These are phyloP conservation scores for Geotrichum restrictum DNA, from an alignment of 1,139 yeast species.

Conservation along the genomic window DNA sequence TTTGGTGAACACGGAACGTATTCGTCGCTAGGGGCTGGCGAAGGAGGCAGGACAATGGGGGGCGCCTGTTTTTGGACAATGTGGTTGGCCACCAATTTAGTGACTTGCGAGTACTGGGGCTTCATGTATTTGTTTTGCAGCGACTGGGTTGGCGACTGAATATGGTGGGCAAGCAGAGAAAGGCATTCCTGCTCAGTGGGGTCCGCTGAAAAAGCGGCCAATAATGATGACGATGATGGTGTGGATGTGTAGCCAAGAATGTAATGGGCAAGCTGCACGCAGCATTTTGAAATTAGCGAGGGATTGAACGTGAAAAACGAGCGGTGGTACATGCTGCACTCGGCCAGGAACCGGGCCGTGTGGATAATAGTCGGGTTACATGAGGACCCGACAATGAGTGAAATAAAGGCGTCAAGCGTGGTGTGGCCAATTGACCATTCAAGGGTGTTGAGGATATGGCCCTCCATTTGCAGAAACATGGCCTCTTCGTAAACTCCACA, in stretches of 20 bases:
- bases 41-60: conserved; percentile 25
- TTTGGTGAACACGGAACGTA: conserved; percentile 23
- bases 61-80: conserved; percentile 27
- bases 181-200: conserved; percentile 2
- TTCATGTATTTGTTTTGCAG: conserved; percentile 40
- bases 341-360: conserved; percentile 65
- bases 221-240: conserved; percentile 1
- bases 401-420: conserved; percentile 40
- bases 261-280: conserved; percentile 68
- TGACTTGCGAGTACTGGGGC: conserved; percentile 30
- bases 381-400: conserved; percentile 30
- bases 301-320: conserved; percentile 59
- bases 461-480: conserved; percentile 95
- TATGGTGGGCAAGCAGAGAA: conserved; percentile 27
- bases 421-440: conserved; percentile 80
- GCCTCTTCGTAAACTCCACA: conserved; percentile 81
- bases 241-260: conserved; percentile 42
- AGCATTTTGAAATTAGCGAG: conserved; percentile 62
- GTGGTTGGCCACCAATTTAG: conserved; percentile 33
- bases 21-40: conserved; percentile 28
- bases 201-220: conserved; percentile 1
- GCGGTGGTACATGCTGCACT: conserved; percentile 69
- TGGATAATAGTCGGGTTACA: conserved; percentile 31
- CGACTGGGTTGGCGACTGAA: conserved; percentile 38
- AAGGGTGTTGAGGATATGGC: conserved; percentile 78